Base-by-base conservation (phyloP, 1,139 yeast species). In the Kodamaea sp. region DNA sequence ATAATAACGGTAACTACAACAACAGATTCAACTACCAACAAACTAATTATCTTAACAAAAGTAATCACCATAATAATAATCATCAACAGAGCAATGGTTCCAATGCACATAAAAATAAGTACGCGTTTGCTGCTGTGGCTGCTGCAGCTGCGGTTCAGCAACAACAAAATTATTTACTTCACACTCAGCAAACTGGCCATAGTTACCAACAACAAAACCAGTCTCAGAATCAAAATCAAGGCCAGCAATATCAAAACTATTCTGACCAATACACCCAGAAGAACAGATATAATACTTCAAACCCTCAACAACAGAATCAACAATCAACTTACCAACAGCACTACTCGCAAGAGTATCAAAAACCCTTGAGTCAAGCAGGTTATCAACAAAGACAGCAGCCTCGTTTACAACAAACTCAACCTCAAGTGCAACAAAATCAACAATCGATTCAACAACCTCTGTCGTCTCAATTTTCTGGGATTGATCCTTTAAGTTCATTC, bases 81-180 rank as follows among this genome's bases (percentile, higher is more conserved):
- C 46, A 32, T 22, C 39, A 29, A 32, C 27, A 37, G 34, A 31
- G 23, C 39, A 37, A 15, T 15, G 20, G 20, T 15, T 15, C 20
- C 20, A 15, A 15, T 15, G 34, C 32, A 22, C 43, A 51, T 34
- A 56, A 50, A 30, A 53, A 54, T 39, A 56, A 58, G 43, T 59
- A 57, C 41, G 58, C 64, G 1, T 49, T 57, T 33, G 62, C 65
- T 8, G 57, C 65, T 2, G 64, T 58, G 5, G 63, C 64, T 3
- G 62, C 63, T 1, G 64, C 65, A 2, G 63, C 65, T 6, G 62
- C 63, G 1, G 53, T 44, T 29, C 53, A 54, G 31, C 53, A 48
- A 32, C 53, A 47, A 29, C 47, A 49, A 29, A 39, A 38, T 30
- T 44, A 41, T 33, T 40, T 45, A 25, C 43, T 48, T 12, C 54